Percentiles rank a stretch among this genome's conserved stretches.
These are phyloP conservation scores for Botryotinia calthae DNA, from an alignment of 2,329 filamentous ascomycete species.

Conservation along the genomic window DNA sequence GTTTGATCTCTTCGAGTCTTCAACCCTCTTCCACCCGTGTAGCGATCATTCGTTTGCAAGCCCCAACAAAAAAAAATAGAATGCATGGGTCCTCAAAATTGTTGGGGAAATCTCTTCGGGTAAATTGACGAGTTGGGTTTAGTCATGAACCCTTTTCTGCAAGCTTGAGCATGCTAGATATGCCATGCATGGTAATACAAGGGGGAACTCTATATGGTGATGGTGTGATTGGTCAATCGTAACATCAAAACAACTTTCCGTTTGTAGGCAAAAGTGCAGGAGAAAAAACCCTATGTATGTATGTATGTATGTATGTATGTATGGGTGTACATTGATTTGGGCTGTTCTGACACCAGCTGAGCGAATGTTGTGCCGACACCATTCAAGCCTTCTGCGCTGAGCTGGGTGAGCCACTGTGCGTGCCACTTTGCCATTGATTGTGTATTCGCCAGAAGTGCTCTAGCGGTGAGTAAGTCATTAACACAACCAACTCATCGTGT, in stretches of 20 bases:
- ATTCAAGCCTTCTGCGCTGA: not conserved
- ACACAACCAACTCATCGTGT: conserved; percentile 7
- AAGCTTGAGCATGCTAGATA: not conserved
- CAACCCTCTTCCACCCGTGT: not conserved
- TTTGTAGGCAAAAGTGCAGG: not conserved
- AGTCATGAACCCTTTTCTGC: conserved; percentile 9
- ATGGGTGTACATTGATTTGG: not conserved
- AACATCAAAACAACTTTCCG: conserved; percentile 12
- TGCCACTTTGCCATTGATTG: not conserved
- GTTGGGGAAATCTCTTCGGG: conserved; percentile 17
- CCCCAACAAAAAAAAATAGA: conserved; percentile 18
- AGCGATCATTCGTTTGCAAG: conserved; percentile 13
- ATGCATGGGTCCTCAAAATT: conserved; percentile 6
- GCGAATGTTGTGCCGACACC: not conserved
- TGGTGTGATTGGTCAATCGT: conserved; percentile 11
- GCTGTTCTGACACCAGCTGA: conserved; percentile 10
- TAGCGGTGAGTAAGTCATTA: conserved; percentile 11
- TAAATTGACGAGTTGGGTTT: conserved; percentile 4
- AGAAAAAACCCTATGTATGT: too few relatives aligned
- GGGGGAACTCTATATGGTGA: not conserved
- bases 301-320: too few relatives aligned
- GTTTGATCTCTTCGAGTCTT: not conserved
- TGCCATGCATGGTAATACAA: conserved; percentile 8
- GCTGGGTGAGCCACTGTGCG: not conserved
- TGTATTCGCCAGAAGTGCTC: not conserved